Evolutionary conservation across 148 eudicot genomes (phyloP).

Genomic region (Chenopodium quinoa): DNA sequence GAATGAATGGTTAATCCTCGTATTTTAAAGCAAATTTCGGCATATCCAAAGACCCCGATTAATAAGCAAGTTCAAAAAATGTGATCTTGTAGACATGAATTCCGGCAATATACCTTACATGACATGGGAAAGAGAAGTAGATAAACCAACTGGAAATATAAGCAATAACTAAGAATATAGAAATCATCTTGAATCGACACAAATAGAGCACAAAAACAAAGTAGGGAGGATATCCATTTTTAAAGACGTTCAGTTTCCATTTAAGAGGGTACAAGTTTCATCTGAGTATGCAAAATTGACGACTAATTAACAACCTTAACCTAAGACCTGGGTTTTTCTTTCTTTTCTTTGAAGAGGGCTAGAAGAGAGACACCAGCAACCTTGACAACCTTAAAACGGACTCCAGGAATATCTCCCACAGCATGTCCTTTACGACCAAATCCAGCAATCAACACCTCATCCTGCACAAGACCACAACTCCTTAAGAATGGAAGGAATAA

Average conservation of each 20-base stretch:
- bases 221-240: neutral
- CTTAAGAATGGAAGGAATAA: neutral
- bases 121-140: neutral
- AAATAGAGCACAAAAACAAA: slow-evolving; percentile 9
- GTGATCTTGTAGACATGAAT: no score
- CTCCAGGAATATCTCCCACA: slow-evolving; percentile 98
- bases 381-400: slow-evolving; percentile 95
- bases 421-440: slow-evolving; percentile 96
- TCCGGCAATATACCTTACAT: neutral
- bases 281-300: neutral
- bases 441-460: slow-evolving; percentile 94
- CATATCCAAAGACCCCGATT: no score
- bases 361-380: slow-evolving; percentile 95
- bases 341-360: slow-evolving; percentile 91
- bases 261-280: no score
- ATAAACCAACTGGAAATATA: neutral
- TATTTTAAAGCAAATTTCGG: no score
- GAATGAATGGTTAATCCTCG: no score
- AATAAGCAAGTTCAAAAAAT: no score
- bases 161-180: neutral
- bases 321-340: slow-evolving; percentile 95
- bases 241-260: neutral
- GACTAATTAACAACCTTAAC: neutral
- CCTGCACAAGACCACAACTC: slow-evolving; percentile 37
- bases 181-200: neutral